A percentile compares a stretch with the other conserved stretches of the same genome.
Evolutionary conservation across 352 stramenopile species (phyloP).

Genomic region (Paralagenidium karlingii): DNA sequence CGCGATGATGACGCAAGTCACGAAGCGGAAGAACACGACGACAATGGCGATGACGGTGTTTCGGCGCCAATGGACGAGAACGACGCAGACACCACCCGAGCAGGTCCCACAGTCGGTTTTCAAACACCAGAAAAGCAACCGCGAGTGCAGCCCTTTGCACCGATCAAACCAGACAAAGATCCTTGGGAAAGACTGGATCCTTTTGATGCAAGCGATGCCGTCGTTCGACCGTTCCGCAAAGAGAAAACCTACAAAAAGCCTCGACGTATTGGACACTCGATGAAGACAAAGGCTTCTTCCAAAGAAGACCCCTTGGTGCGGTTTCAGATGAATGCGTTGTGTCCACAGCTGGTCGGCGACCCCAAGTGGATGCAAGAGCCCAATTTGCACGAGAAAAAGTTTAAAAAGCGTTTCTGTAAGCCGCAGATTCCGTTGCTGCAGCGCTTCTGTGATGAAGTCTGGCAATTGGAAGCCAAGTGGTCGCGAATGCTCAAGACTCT

Average conservation of each 20-base stretch:
- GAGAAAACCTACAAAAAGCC: slow-evolving; percentile 9
- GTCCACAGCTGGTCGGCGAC: no score
- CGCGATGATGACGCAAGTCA: not conserved
- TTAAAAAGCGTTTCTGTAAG: slow-evolving; percentile 49
- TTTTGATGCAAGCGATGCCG: slow-evolving; percentile 58
- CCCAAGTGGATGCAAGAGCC: no score
- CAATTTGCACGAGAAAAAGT: slow-evolving; percentile 39
- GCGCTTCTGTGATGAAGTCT: slow-evolving; percentile 38
- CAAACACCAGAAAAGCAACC: no score
- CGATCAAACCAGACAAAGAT: slow-evolving; percentile 42
- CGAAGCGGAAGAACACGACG: not conserved
- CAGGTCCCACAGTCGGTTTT: not conserved
- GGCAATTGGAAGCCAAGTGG: slow-evolving; percentile 61
- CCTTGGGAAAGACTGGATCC: slow-evolving; percentile 60
- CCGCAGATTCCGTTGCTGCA: slow-evolving; percentile 27
- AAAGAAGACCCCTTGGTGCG: slow-evolving; percentile 46
- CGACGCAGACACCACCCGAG: not conserved
- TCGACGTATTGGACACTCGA: no score
- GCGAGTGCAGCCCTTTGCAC: no score
- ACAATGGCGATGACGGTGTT: slow-evolving; percentile 1
- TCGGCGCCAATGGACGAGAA: no score
- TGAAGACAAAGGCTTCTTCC: no score
- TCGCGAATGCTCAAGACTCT: no score
- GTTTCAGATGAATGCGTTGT: slow-evolving; percentile 36
- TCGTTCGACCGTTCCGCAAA: slow-evolving; percentile 58